Percentiles rank a stretch among this genome's conserved stretches.
Evolutionary conservation across 345 rosid species (phyloP).

Genomic region (Eucalyptus guilfoylei): DNA sequence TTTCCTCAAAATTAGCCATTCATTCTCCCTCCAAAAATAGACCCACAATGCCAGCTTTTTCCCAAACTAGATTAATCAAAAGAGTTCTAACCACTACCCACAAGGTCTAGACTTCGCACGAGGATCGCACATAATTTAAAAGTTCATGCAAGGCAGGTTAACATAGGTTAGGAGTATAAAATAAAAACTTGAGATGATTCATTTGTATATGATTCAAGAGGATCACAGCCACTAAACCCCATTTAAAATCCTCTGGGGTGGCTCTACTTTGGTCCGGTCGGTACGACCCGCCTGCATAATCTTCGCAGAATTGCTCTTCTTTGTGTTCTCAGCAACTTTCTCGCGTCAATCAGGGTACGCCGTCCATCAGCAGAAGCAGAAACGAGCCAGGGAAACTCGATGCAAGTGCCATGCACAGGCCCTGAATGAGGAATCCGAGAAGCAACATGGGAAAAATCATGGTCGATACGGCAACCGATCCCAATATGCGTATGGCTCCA

Average conservation of each 20-base stretch:
- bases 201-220: too few species aligned
- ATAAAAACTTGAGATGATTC: too few species aligned
- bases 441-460: conserved; percentile 31
- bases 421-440: conserved; percentile 80
- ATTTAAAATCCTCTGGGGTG: conserved; percentile 86
- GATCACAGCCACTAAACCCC: conserved; percentile 5
- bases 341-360: conserved; percentile 57
- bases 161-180: too few species aligned
- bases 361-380: conserved; percentile 78
- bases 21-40: background rate
- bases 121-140: too few species aligned
- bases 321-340: conserved; percentile 48
- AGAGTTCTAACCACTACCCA: background rate
- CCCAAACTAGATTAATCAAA: background rate
- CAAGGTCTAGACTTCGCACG: too few species aligned
- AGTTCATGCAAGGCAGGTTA: too few species aligned
- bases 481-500: conserved; percentile 77
- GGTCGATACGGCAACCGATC: conserved; percentile 10
- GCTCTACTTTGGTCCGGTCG: conserved; percentile 29
- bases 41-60: background rate
- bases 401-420: conserved; percentile 56
- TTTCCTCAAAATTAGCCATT: background rate
- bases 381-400: conserved; percentile 96
- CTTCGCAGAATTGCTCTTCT: conserved; percentile 4
- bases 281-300: background rate